Percentiles rank a stretch among this genome's conserved stretches.
Conservation (phyloP, 208 protist species). For the Leishmania guyanensis region DNA sequence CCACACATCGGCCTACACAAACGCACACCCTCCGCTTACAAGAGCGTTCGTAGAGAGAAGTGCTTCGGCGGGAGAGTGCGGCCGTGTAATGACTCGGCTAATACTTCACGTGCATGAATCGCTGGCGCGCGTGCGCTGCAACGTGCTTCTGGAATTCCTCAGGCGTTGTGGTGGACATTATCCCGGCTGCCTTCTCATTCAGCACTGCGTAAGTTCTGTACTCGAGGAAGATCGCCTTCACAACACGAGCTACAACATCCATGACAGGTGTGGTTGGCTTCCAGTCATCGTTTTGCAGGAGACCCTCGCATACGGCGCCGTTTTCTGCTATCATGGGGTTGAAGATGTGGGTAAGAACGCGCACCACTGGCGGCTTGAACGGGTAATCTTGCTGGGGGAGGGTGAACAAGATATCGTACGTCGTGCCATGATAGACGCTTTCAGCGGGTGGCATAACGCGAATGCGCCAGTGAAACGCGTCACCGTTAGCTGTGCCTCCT, state of each 20-base stretch:
- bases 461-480: conserved; percentile 54
- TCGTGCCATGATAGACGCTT: conserved; percentile 51
- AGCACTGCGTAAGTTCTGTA: conserved; percentile 38
- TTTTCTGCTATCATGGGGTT: conserved; percentile 54
- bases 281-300: conserved; percentile 48
- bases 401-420: conserved; percentile 50
- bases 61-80: background rate
- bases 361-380: conserved; percentile 51
- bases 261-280: conserved; percentile 38
- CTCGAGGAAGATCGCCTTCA: conserved; percentile 47
- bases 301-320: conserved; percentile 53
- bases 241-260: conserved; percentile 40
- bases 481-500: conserved; percentile 13
- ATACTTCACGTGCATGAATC: background rate
- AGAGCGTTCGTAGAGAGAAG: background rate
- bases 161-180: conserved; percentile 9
- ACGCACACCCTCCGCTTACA: background rate
- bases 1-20: no score
- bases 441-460: conserved; percentile 32
- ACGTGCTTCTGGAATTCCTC: conserved; percentile 39
- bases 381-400: conserved; percentile 59
- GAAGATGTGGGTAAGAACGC: conserved; percentile 57
- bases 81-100: background rate
- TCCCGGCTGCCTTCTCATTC: conserved; percentile 45
- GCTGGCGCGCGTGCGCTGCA: conserved; percentile 10